A percentile compares a stretch with the other conserved stretches of the same genome.
Evolutionary conservation across 305 asterid genomes (phyloP).

Genomic region (Withania somnifera): DNA sequence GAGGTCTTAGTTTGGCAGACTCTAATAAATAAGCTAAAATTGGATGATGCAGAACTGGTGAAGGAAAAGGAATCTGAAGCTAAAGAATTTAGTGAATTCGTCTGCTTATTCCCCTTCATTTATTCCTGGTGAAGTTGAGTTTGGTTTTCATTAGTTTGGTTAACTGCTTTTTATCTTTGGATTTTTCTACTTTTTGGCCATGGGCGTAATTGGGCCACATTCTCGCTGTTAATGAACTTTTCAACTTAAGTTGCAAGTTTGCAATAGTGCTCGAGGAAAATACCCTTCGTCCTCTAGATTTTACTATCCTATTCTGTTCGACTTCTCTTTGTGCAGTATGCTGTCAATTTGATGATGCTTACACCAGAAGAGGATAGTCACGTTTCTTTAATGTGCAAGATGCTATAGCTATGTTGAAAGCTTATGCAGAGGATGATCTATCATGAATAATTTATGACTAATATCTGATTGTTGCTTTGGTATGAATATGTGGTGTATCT

Average conservation of each 20-base stretch:
- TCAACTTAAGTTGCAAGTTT: background rate
- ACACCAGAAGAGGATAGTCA: background rate
- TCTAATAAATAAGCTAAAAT: background rate
- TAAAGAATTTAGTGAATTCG: background rate
- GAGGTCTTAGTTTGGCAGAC: background rate
- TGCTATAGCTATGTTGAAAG: background rate
- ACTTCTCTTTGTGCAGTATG: background rate
- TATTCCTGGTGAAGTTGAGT: background rate
- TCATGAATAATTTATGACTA: background rate
- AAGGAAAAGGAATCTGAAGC: background rate
- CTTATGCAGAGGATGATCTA: background rate
- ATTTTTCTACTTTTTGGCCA: background rate
- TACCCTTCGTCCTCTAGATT: background rate
- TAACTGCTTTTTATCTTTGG: background rate
- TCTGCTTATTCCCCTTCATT: background rate
- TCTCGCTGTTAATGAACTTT: background rate
- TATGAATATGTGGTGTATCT: slow-evolving; percentile 11
- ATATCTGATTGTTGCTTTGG: background rate
- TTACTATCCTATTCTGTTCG: background rate
- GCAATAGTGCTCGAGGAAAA: background rate
- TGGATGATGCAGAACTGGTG: background rate
- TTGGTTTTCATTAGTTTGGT: background rate
- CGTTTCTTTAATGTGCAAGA: background rate
- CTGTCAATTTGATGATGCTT: background rate
- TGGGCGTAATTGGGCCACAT: background rate